Conservation (phyloP, 352 stramenopile genomes). For the Globisporangium heterothallicum region DNA sequence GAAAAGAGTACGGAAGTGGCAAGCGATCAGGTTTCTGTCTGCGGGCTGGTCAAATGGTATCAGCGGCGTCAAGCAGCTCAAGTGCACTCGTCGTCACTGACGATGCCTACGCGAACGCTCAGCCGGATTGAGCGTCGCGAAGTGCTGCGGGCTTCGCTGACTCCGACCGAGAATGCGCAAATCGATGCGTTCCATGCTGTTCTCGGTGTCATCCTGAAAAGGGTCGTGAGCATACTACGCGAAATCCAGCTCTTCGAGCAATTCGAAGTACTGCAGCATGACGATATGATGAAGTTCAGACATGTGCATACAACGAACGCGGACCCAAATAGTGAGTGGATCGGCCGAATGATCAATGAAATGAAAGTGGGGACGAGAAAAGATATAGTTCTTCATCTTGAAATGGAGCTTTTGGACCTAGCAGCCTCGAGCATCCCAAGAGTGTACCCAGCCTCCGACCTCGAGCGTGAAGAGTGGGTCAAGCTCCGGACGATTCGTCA, state of each 20-base stretch:
- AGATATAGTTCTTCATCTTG: conserved; percentile 48
- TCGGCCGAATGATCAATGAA: conserved; percentile 50
- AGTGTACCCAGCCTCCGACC: conserved; percentile 12
- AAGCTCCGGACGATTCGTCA: conserved; percentile 33
- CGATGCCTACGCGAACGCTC: conserved; percentile 9
- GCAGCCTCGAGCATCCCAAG: conserved; percentile 20
- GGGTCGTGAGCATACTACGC: conserved; percentile 38
- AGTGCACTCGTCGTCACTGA: conserved; percentile 3
- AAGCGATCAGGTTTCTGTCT: background rate
- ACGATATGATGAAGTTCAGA: conserved; percentile 48
- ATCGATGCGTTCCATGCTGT: conserved; percentile 54
- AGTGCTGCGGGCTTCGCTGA: conserved; percentile 42
- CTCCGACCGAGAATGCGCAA: conserved; percentile 53
- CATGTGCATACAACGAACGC: conserved; percentile 46
- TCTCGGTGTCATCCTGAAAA: conserved; percentile 46
- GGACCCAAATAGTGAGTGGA: conserved; percentile 38
- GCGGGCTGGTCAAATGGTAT: conserved; percentile 34
- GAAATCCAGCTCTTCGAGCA: conserved; percentile 61
- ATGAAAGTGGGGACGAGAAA: conserved; percentile 46
- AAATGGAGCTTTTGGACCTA: conserved; percentile 61
- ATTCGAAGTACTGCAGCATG: conserved; percentile 39
- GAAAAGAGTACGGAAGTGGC: background rate
- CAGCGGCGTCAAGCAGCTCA: conserved; percentile 15
- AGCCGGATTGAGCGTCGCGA: conserved; percentile 44
- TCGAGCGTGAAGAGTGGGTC: conserved; percentile 48